Conservation (phyloP, 108 stramenopile species). For the Skeletonema marinoi region DNA sequence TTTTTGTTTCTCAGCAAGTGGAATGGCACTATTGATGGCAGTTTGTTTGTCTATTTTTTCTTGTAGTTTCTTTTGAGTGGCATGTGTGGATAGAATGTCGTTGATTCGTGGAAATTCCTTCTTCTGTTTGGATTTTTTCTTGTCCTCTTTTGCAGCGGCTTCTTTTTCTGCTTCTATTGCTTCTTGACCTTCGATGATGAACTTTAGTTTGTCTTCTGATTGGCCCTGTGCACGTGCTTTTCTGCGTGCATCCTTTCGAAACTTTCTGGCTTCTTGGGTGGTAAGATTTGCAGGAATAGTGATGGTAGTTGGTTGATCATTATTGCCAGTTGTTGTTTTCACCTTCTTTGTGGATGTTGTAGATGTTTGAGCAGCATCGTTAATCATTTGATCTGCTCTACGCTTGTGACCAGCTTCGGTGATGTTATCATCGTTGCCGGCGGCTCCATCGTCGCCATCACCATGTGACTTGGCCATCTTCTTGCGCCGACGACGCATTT, state of each 20-base stretch:
- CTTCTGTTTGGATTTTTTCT: conserved; percentile 33
- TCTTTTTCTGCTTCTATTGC: conserved; percentile 7
- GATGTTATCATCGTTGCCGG: not conserved
- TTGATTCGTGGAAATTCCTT: conserved; percentile 75
- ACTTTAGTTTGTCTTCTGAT: conserved; percentile 55
- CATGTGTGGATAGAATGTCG: conserved; percentile 65
- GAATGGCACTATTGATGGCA: conserved; percentile 50
- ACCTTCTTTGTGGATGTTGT: conserved; percentile 6
- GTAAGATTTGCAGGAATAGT: conserved; percentile 55
- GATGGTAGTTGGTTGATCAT: conserved; percentile 13
- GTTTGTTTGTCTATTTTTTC: conserved; percentile 36
- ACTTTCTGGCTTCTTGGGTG: conserved; percentile 74
- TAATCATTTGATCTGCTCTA: conserved; percentile 23
- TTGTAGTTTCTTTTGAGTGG: conserved; percentile 42
- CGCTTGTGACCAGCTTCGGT: conserved; percentile 12
- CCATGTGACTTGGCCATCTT: conserved; percentile 27
- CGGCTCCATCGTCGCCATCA: not conserved
- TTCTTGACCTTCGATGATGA: conserved; percentile 51
- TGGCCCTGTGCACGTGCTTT: conserved; percentile 55
- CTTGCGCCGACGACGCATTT: conserved; percentile 69
- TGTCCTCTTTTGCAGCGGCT: conserved; percentile 8
- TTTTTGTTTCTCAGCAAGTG: conserved; percentile 40
- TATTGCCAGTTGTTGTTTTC: conserved; percentile 4
- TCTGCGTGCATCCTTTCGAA: conserved; percentile 85
- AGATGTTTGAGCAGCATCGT: not conserved